Conservation (phyloP, 2,329 filamentous ascomycete species). For the Beauveria medogensis region DNA sequence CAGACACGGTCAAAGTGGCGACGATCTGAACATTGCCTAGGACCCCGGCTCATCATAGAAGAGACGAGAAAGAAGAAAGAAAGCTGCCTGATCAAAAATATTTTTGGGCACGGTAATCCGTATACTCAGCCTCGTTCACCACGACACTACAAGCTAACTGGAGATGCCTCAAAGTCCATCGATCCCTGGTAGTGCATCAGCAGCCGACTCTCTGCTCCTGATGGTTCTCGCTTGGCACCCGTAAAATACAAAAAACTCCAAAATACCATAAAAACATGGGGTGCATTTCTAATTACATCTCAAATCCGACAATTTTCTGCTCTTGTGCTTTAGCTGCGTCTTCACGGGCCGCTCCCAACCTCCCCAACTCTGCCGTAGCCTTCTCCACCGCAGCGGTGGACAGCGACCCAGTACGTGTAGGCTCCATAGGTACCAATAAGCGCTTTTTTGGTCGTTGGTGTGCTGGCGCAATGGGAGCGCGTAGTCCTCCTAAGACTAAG, state of each 20-base stretch:
- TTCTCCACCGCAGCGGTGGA: background rate
- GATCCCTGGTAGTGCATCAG: no score
- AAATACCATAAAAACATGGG: background rate
- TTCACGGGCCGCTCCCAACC: background rate
- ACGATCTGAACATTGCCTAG: no score
- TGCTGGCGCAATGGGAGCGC: constrained; percentile 5
- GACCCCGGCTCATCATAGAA: no score
- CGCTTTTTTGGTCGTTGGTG: background rate
- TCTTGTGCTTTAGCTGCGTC: background rate
- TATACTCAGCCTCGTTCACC: no score
- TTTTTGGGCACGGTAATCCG: no score
- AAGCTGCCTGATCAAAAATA: no score
- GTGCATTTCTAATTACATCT: background rate
- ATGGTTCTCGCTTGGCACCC: background rate
- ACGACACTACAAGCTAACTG: no score
- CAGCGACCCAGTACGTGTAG: background rate
- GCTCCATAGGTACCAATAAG: background rate
- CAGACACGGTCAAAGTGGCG: no score
- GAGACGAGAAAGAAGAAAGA: no score
- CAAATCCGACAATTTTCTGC: background rate
- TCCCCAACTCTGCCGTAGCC: background rate
- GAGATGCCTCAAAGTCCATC: no score
- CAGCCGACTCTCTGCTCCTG: background rate
- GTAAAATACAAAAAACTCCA: background rate
- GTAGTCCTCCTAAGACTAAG: constrained; percentile 26